phyloP scores from a whole-genome alignment of 306 rosid genomes.

The Sphenostylis stenocarpa region DNA sequence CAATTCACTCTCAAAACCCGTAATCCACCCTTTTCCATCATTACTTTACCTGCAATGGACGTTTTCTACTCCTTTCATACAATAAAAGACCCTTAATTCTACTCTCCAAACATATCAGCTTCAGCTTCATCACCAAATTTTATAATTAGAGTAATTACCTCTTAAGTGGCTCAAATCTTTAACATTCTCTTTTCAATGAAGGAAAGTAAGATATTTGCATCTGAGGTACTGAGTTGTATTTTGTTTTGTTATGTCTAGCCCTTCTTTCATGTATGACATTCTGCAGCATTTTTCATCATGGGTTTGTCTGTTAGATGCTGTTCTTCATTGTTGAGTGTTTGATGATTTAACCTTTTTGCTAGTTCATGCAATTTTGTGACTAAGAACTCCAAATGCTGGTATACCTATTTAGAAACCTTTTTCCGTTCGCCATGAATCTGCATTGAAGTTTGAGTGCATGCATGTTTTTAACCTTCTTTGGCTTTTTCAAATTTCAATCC shows the following conservation, averaged over 20 bases:
- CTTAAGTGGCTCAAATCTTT: neutral
- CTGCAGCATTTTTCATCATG: neutral
- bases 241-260: neutral
- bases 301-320: neutral
- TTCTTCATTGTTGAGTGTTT: neutral
- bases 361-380: neutral
- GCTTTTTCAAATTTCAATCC: neutral
- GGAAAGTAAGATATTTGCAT: neutral
- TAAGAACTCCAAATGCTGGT: neutral
- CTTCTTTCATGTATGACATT: constrained; percentile 2
- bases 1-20: neutral
- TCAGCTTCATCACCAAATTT: constrained; percentile 5
- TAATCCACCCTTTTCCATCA: constrained; percentile 44
- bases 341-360: neutral
- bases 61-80: constrained; percentile 46
- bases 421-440: neutral
- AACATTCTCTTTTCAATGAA: neutral
- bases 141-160: neutral
- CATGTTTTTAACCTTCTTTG: neutral
- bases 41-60: constrained; percentile 36
- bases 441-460: neutral
- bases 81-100: constrained; percentile 26
- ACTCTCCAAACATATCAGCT: constrained; percentile 36
- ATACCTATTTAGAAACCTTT: neutral
- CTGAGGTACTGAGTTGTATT: constrained; percentile 27